Base-by-base conservation (phyloP, 768 basidiomycete genomes). In the Pleurotus sapidus region DNA sequence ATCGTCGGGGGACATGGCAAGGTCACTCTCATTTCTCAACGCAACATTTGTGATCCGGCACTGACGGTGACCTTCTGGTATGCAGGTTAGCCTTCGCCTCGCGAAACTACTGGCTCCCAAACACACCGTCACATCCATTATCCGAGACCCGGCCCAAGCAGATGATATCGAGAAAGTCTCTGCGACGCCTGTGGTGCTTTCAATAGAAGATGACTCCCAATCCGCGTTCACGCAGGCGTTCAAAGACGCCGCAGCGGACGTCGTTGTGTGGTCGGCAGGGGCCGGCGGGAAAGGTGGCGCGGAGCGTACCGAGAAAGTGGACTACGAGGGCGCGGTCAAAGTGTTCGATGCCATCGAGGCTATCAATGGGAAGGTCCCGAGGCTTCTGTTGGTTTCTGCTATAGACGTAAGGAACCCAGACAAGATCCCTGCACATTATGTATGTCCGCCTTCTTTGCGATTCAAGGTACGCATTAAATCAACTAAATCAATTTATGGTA, bases 291-390 rank as follows among this genome's bases (percentile, higher is more conserved):
- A 83, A 61, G 85, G 83, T 5, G 80, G 79, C 0, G 72, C 74
- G 37, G 81, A 82, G 62, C 65, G 80, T 30, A 86, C 82, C 2
- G 79, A 77, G 64, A 74, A 72, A 25, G 85, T 88, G 5, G 80
- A 82, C 61, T 83, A 81, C 61, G 82, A 85, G 49, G 87, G 86
- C 7, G 85, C 86, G 0, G 60, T 89, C 38, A 89, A 88, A 68
- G 79, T 87, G 2, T 88, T 84, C 63, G 87, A 89, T 64, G 87
- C 86, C 0, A 73, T 89, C 51, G 87, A 88, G 65, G 69, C 46
- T 0, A 71, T 84, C 2, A 62, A 77, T 46, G 74, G 74, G 1
- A 55, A 62, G n/a, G 79, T 78, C 58, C 84, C 84, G 34, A 68
- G 83, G 54, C 65, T 88, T 50, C 74, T 88, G 40, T 66, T 85